Evolutionary conservation across 2,329 filamentous ascomycete genomes (phyloP), one percentile per base, ranked within the genome.

Genomic region (Fusarium keratoplasticum): DNA sequence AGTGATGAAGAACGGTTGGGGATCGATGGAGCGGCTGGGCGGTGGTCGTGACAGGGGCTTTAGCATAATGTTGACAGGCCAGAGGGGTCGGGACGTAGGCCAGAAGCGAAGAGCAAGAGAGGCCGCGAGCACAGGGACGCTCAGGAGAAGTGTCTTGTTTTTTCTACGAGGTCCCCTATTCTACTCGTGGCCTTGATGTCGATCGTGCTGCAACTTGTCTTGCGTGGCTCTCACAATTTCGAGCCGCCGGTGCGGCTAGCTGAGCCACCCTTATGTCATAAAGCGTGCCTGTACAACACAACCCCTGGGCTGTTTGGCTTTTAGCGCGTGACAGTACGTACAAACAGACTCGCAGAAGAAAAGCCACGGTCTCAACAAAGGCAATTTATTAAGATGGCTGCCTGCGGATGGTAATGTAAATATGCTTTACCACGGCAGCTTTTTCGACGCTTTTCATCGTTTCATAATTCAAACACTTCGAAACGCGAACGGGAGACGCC

Each of bases 181-280:
- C 69, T 72, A 71, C 68, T 78, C 74, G 72, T 78, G 75, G 75
- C 75, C 76, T 77, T 67, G 63, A 71, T 73, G 72, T 75, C 69
- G 76, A 77, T 77, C 75, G 66, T 75, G 42, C 62, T 65, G 69
- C 62, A 60, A 75, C 50, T 74, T 77, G 77, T 77, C 77, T 78
- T 78, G 77, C 77, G 77, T 79, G 77, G 74, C 76, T 77, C 75
- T 76, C 77, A 77, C 74, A 79, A 77, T 79, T 79, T 79, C 75
- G 64, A 78, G 38, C 62, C 31, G 62, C 63, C 65, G 63, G 66
- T 66, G 65, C 71, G 63, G 69, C 69, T 67, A 67, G 74, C 76
- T 78, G 74, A 79, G 77, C 76, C 77, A 79, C 77, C 76, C 77
- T 77, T 79, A 79, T 79, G 77, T 79, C 77, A 78, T 78, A 77